A percentile compares a stretch with the other conserved stretches of the same genome.
Conservation (phyloP, 179 eudicot genomes). For the Camellia oleifera region DNA sequence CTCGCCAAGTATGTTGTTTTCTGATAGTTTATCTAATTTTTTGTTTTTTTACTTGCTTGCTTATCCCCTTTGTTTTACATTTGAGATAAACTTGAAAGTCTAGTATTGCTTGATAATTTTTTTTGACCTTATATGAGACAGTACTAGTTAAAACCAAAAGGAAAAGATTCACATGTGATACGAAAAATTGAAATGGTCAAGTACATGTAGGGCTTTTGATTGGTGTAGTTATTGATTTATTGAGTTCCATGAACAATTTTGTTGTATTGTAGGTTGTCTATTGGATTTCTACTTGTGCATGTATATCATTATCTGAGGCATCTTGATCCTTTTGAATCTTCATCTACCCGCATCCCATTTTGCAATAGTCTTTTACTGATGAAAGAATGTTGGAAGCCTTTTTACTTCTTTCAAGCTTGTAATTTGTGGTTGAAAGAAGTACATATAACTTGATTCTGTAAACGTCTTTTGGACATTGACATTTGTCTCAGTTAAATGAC, state of each 20-base stretch:
- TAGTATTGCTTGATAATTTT: background rate
- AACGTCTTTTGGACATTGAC: background rate
- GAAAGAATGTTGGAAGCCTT: background rate
- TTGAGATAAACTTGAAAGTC: background rate
- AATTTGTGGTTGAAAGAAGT: background rate
- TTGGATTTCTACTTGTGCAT: background rate
- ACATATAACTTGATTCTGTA: background rate
- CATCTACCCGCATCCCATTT: background rate
- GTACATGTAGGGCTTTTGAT: background rate
- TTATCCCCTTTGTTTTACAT: background rate
- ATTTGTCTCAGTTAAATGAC: background rate
- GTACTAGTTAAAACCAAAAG: background rate
- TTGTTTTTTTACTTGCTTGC: background rate
- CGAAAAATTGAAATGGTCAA: background rate
- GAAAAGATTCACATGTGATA: background rate
- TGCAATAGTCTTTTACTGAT: background rate
- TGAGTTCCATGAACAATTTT: background rate
- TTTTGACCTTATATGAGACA: background rate
- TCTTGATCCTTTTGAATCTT: background rate
- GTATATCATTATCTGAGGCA: background rate
- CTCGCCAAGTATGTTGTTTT: conserved; percentile 73
- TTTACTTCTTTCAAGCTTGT: background rate
- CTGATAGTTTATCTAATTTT: background rate
- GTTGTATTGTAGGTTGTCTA: background rate
- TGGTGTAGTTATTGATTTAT: background rate